phyloP scores from a whole-genome alignment of 129 eudicot genomes.

The Chrysanthemum makinoi region DNA sequence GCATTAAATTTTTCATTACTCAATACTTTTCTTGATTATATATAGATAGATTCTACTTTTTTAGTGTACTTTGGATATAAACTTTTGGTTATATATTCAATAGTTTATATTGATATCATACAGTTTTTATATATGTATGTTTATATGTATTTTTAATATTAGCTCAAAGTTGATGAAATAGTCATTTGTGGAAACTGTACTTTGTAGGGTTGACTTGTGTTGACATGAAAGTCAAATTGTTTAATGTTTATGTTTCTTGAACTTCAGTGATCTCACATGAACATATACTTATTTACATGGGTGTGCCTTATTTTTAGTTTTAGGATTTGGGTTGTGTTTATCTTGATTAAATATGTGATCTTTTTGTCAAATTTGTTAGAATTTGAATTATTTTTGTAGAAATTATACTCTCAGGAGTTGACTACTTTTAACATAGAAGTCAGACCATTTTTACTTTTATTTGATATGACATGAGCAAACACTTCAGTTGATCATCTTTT shows the following conservation, averaged over 20 bases:
- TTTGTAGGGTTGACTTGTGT: conserved; percentile 23
- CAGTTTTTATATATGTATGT: conserved; percentile 1
- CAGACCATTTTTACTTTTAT: conserved; percentile 3
- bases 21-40: conserved; percentile 2
- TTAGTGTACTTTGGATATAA: conserved; percentile 14
- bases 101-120: conserved; percentile 11
- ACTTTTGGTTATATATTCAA: neutral
- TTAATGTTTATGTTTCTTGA: neutral
- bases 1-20: conserved; percentile 1
- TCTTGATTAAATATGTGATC: neutral
- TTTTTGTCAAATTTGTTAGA: too few relatives aligned
- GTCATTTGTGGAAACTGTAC: conserved; percentile 8
- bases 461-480: conserved; percentile 10
- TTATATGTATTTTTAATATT: neutral
- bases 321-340: conserved; percentile 12
- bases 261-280: conserved; percentile 21
- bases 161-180: neutral
- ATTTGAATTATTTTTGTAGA: conserved; percentile 7
- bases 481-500: conserved; percentile 3
- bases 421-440: conserved; percentile 14
- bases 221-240: conserved; percentile 8
- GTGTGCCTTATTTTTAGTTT: neutral
- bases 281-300: neutral
- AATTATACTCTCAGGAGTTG: conserved; percentile 17
- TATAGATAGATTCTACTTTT: conserved; percentile 26